Evolutionary conservation across 441 rosid species (phyloP), one percentile per base, ranked within the genome.

Genomic region (Heliophila coronopifolia): DNA sequence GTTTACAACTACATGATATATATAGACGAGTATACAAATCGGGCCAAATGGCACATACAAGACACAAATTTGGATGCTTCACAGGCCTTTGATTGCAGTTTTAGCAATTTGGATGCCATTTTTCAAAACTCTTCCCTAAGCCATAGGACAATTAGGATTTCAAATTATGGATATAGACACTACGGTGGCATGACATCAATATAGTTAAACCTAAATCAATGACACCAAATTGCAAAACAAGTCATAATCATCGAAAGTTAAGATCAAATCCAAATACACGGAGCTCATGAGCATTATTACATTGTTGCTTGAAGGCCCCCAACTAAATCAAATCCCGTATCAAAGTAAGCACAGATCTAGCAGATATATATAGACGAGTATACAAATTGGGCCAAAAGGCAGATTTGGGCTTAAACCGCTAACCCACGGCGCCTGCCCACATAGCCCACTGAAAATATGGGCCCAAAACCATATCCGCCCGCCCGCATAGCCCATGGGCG

Each of bases 41-140:
- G n/a, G n/a, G n/a, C n/a, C n/a, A n/a, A n/a, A n/a, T n/a, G n/a
- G n/a, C n/a, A n/a, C n/a, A n/a, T n/a, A n/a, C n/a, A n/a, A n/a
- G 81, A n/a, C 48, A 81, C 77, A 53, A 77, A 73, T 63, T 69
- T 73, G 0, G 93, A 65, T 5, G 84, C 90, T 61, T 86, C 84
- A 60, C 75, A 73, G 3, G 96, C 96, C 76, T 81, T 81, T 4
- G 88, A 77, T 54, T 81, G 75, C 71, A 86, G 59, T 55, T 79
- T 82, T n/a, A 50, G 22, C 76, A 86, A 66, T 75, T 78, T 86
- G 2, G 94, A 85, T 73, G 86, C 83, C 63, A 65, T 39, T 37
- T 63, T 60, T 48, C 59, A 47, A 45, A 32, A 30, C 27, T 38
- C 16, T 61, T 45, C 9, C 23, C 55, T 39, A 56, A 69, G 12